Evolutionary conservation across 2,329 filamentous ascomycete species (phyloP).

Genomic region (Exophiala spinifera): DNA sequence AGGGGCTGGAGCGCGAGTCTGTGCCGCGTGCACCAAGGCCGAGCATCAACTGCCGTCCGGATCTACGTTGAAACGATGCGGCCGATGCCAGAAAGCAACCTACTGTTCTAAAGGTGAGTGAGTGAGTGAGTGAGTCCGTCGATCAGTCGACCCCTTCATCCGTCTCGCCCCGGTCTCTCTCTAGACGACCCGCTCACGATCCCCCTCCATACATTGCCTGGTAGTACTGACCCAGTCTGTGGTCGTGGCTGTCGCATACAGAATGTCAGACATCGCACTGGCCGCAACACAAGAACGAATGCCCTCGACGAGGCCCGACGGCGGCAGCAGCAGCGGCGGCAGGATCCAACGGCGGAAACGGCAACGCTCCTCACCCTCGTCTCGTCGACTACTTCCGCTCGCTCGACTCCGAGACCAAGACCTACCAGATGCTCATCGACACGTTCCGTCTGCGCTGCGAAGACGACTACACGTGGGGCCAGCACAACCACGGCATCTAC

Average conservation of each 20-base stretch:
- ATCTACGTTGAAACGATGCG: slow-evolving; percentile 14
- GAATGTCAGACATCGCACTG: slow-evolving; percentile 54
- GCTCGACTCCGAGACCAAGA: slow-evolving; percentile 45
- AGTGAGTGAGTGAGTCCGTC: no score
- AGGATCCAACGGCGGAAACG: no score
- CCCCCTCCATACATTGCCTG: no score
- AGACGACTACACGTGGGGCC: slow-evolving; percentile 36
- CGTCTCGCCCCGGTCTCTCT: no score
- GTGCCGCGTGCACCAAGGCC: slow-evolving; percentile 12
- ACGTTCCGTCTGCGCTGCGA: slow-evolving; percentile 47
- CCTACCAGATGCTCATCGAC: slow-evolving; percentile 49
- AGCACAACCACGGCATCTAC: slow-evolving; percentile 23
- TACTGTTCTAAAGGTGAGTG: slow-evolving; percentile 21
- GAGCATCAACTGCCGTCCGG: slow-evolving; percentile 8
- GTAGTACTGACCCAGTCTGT: neutral
- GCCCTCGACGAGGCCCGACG: slow-evolving; percentile 9
- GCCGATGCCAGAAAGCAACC: slow-evolving; percentile 13
- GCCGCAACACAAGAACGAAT: slow-evolving; percentile 45
- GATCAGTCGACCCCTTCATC: no score
- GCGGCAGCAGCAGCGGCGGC: no score
- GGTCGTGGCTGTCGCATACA: no score
- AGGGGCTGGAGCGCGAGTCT: slow-evolving; percentile 12
- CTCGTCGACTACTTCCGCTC: slow-evolving; percentile 31
- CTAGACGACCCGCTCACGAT: no score
- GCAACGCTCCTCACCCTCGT: slow-evolving; percentile 20